Base-by-base conservation (phyloP, 1,284 basidiomycete genomes). In the Neonothopanus nambi region DNA sequence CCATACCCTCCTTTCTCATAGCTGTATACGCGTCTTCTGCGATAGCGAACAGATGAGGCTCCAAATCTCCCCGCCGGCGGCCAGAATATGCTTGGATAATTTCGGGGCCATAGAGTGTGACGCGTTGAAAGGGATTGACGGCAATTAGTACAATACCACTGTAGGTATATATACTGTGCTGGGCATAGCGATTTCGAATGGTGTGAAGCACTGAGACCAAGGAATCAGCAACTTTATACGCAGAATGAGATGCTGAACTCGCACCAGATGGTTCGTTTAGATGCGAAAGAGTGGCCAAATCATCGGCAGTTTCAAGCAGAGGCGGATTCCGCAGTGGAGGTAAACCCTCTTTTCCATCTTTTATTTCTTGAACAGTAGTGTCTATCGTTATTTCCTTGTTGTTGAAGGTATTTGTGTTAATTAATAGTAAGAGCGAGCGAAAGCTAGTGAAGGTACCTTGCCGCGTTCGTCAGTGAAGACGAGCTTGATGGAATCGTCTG, bases 1-100 rank as follows among this genome's bases (percentile, higher is more conserved):
- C 96, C 66, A 87, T 91, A 36, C 87, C 85, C 63, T 98, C 95
- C 65, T 90, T 91, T 54, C 93, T 86, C 97, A 99, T 98, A 56
- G 93, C 93, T 38, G 95, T 95, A 70, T 99, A 94, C 57, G 97
- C 97, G 76, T 99, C 97, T 71, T 99, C 97, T 12, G 97, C 97
- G 63, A 99, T 99, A 23, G 97, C 97, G 70, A 99, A 99, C 59
- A 99, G 71, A 76, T 99, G 97, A 0, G 97, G 97, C 67, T 99
- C 97, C 26, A 98, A 80, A 61, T 99, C 97, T 40, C 95, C 96
- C 70, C 95, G 89, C 65, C 87, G 84, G 54, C 93, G 78, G 40
- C 95, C 95, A 55, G 91, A 92, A 70, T 99, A 99, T 17, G 95
- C 93, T 72, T 99, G 95, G 39, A 99, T 96, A 67, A 98, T 94